phyloP scores from a whole-genome alignment of 306 rosid genomes.

The Mucuna pruriens region DNA sequence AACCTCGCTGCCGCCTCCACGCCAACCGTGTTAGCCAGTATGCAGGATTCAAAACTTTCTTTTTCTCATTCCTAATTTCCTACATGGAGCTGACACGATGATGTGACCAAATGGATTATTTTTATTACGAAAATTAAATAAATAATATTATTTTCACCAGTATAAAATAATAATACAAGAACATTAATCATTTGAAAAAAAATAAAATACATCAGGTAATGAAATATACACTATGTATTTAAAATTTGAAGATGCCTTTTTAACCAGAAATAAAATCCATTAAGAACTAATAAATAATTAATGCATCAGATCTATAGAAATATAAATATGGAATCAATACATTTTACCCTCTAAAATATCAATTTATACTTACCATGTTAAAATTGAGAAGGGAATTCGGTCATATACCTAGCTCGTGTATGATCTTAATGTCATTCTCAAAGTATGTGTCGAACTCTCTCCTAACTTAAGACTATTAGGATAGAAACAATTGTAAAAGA shows the following conservation, averaged over 20 bases:
- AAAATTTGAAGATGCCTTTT: no score
- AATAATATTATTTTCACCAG: not conserved
- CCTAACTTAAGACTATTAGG: not conserved
- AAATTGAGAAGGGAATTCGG: not conserved
- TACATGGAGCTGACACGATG: constrained; percentile 39
- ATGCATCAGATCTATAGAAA: not conserved
- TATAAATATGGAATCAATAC: no score
- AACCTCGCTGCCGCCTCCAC: constrained; percentile 34
- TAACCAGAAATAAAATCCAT: no score
- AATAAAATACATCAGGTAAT: no score
- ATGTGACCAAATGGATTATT: not conserved
- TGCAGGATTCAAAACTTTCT: constrained; percentile 5
- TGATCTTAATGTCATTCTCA: not conserved
- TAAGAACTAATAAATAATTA: no score
- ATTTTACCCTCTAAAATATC: no score
- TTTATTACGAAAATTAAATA: not conserved
- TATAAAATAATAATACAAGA: not conserved
- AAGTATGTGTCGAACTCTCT: not conserved
- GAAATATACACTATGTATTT: no score
- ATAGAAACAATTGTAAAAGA: not conserved
- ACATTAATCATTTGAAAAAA: no score
- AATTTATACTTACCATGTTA: not conserved
- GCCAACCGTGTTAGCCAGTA: constrained; percentile 4
- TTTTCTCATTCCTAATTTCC: not conserved
- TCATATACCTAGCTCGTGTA: not conserved